These are phyloP conservation scores for Quercus phellos DNA, from an alignment of 331 rosid species.

Conservation along the genomic window DNA sequence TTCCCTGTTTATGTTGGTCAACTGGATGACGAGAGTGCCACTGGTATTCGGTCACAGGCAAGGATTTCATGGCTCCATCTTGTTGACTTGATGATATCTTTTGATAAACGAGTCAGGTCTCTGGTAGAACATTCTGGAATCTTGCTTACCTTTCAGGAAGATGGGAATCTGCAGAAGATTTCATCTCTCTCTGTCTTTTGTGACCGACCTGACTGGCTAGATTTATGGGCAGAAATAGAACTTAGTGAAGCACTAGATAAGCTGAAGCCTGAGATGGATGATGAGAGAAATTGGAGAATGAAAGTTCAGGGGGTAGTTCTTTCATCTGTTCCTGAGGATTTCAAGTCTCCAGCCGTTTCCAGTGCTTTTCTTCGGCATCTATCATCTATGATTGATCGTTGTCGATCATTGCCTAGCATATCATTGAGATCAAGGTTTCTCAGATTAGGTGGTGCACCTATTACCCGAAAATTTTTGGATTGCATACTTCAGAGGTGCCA, in stretches of 20 bases:
- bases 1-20: slow-evolving; percentile 62
- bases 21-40: slow-evolving; percentile 45
- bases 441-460: slow-evolving; percentile 56
- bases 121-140: slow-evolving; percentile 73
- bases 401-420: slow-evolving; percentile 60
- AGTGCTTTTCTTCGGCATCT: slow-evolving; percentile 49
- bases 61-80: slow-evolving; percentile 76
- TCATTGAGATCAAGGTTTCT: slow-evolving; percentile 70
- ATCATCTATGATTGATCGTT: slow-evolving; percentile 63
- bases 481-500: slow-evolving; percentile 75
- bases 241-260: slow-evolving; percentile 58
- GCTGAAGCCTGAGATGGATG: slow-evolving; percentile 46
- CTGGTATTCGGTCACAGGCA: slow-evolving; percentile 48
- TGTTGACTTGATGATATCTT: slow-evolving; percentile 86
- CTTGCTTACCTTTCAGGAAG: slow-evolving; percentile 57
- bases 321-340: slow-evolving; percentile 50
- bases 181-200: slow-evolving; percentile 76
- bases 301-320: slow-evolving; percentile 48
- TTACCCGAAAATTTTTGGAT: slow-evolving; percentile 47
- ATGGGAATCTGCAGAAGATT: slow-evolving; percentile 43
- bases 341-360: slow-evolving; percentile 72
- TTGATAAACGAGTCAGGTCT: slow-evolving; percentile 78
- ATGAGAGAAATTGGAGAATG: slow-evolving; percentile 70
- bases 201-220: slow-evolving; percentile 91
- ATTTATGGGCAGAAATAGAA: slow-evolving; percentile 89